phyloP scores from a whole-genome alignment of 495 filamentous ascomycete genomes.

The Podospora pseudocomata region DNA sequence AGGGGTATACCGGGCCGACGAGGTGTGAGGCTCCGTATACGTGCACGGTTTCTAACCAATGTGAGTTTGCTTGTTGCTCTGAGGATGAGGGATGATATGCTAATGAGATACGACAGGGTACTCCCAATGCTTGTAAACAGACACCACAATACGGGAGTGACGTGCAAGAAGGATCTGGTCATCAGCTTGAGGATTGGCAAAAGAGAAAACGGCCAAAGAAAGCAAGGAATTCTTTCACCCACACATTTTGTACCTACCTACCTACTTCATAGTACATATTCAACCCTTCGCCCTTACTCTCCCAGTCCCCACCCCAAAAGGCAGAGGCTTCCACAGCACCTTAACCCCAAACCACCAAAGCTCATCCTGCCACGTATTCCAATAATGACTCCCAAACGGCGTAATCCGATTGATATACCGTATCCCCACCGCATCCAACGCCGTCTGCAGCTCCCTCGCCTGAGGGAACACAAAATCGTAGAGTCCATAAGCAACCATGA shows the following conservation, averaged over 20 bases:
- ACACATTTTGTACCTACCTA: not conserved
- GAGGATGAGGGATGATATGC: not conserved
- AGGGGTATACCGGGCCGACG: conserved; percentile 22
- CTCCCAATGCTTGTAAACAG: not conserved
- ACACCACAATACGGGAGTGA: not conserved
- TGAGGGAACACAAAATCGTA: conserved; percentile 30
- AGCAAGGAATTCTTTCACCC: too few species aligned
- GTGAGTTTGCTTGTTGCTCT: not conserved
- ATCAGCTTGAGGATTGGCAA: too few species aligned
- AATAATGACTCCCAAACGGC: conserved; percentile 33
- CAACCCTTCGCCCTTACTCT: not conserved
- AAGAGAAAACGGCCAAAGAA: too few species aligned
- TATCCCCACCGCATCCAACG: conserved; percentile 21
- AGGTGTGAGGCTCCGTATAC: conserved; percentile 18
- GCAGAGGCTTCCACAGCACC: conserved; percentile 31
- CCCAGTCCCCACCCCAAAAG: conserved; percentile 4
- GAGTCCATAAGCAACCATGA: conserved; percentile 32
- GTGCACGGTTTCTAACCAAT: conserved; percentile 22
- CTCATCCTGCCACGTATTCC: conserved; percentile 39
- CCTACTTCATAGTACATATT: not conserved
- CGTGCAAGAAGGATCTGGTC: too few species aligned
- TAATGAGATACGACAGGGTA: not conserved
- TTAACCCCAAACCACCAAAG: conserved; percentile 36
- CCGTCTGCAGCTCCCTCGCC: conserved; percentile 27
- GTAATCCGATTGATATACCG: conserved; percentile 24